Evolutionary conservation across 2,329 filamentous ascomycete species (phyloP), one percentile per base, ranked within the genome.

Genomic region (Calonectria honghensis): DNA sequence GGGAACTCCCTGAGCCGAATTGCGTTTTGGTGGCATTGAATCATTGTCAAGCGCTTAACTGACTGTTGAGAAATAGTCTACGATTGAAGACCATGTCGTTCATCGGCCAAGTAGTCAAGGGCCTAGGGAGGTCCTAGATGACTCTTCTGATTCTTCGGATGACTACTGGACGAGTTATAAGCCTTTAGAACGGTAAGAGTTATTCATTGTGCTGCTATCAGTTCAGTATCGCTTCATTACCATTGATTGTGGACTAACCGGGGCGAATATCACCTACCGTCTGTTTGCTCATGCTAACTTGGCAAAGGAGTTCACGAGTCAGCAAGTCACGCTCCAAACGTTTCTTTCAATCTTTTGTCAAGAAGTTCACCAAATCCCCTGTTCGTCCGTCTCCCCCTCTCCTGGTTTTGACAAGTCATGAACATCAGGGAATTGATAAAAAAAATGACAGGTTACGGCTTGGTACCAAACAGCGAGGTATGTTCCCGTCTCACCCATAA

Each of bases 131-230:
- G 32, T 0, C 9, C 54, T 7, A 39, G 54, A 61, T 27, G 32
- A 61, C 11, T 61, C 52, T 52, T 52, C 51, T 27, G 54, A 61
- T 39, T 61, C 52, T 37, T 57, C 54, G 27, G 54, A 61, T 61
- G 54, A n/a, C 7, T 61, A 61, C 32, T n/a, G 20, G 54, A 11
- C 32, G 54, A 61, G 54, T 61, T 61, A 61, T 39, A n/a, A 24
- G 54, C 54, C 20, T 27, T 27, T 61, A n/a, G 20, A 61, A 27
- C 32, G n/a, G 54, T 61, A 61, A 39, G 54, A 61, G 16, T 61
- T 39, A 61, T 7, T 32, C 10, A 39, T 61, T 14, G 18, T 24
- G 11, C n/a, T 39, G 54, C 54, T 18, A 9, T 39, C 11, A 10
- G n/a, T 39, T 37, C 54, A 37, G 32, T 10, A 27, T 39, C n/a